Percentiles rank a stretch among this genome's conserved stretches.
These are phyloP conservation scores for Nemania sp. DNA, from an alignment of 2,329 filamentous ascomycete species.

Conservation along the genomic window DNA sequence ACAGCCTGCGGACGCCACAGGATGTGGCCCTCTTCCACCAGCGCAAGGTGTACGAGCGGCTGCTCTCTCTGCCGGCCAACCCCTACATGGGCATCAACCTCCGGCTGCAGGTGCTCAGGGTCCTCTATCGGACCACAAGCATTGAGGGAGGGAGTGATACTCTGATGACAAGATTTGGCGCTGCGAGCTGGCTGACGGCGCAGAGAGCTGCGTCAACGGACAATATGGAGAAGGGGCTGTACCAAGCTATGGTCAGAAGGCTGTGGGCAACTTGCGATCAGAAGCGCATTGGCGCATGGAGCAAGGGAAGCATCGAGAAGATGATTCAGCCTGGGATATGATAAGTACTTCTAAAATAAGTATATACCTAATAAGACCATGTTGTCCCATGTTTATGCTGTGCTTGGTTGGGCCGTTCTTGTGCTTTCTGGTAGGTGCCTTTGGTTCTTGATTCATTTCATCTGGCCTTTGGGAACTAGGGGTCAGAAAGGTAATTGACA, in stretches of 20 bases:
- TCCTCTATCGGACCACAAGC: conserved; percentile 37
- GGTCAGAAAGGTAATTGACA: neutral
- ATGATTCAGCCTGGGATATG: conserved; percentile 19
- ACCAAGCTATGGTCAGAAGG: conserved; percentile 34
- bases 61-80: conserved; percentile 44
- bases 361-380: too few species aligned
- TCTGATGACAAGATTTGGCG: conserved; percentile 41
- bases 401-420: too few species aligned
- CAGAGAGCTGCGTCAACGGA: conserved; percentile 34
- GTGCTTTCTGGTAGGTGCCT: too few species aligned
- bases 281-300: conserved; percentile 40
- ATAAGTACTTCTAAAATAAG: too few species aligned
- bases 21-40: conserved; percentile 40
- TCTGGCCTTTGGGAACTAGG: too few species aligned
- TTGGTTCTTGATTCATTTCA: too few species aligned
- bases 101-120: conserved; percentile 36
- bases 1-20: conserved; percentile 36
- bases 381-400: too few species aligned
- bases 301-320: conserved; percentile 36
- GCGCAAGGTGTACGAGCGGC: conserved; percentile 56
- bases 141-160: conserved; percentile 42
- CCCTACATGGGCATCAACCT: conserved; percentile 38
- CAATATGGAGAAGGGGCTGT: conserved; percentile 32
- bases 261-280: conserved; percentile 41
- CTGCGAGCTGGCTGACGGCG: conserved; percentile 37